These are phyloP conservation scores for Pestalotiopsis sp. DNA, from an alignment of 2,329 filamentous ascomycete species.

Conservation along the genomic window DNA sequence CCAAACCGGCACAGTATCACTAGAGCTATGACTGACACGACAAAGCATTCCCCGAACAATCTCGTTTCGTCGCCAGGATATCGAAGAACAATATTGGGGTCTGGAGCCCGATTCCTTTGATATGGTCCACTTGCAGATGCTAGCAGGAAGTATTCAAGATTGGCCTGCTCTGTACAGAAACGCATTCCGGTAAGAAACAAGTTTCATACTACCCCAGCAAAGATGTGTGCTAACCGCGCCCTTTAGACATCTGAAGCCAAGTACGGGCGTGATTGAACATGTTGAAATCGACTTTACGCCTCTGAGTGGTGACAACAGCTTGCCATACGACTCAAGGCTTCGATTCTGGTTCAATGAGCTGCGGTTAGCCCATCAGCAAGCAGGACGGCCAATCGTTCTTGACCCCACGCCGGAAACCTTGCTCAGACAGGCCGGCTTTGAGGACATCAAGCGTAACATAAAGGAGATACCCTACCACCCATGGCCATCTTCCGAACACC, in stretches of 20 bases:
- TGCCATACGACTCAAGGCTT: constrained; percentile 60
- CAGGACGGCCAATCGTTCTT: constrained; percentile 67
- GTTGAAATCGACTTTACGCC: constrained; percentile 86
- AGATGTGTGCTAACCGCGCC: constrained; percentile 21
- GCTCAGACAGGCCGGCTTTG: constrained; percentile 74
- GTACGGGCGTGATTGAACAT: constrained; percentile 78
- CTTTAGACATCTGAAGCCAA: constrained; percentile 73
- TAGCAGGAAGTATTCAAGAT: constrained; percentile 74
- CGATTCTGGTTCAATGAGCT: constrained; percentile 72
- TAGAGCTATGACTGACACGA: constrained; percentile 10
- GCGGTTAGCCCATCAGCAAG: constrained; percentile 66
- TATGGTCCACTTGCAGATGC: constrained; percentile 80
- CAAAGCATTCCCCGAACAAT: constrained; percentile 71
- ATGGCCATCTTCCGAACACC: constrained; percentile 67
- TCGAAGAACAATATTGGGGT: constrained; percentile 72
- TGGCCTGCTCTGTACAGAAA: constrained; percentile 78
- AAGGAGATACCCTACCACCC: constrained; percentile 74
- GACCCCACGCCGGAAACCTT: constrained; percentile 56
- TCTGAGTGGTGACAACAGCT: constrained; percentile 67
- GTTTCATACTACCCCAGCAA: neutral
- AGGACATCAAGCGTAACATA: constrained; percentile 72
- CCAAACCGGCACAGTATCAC: neutral
- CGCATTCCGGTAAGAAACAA: constrained; percentile 59
- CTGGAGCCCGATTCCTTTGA: constrained; percentile 66
- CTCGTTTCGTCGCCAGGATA: constrained; percentile 72